phyloP scores from a whole-genome alignment of 2,329 filamentous ascomycete species.

The Sarocladiaceae sp. region DNA sequence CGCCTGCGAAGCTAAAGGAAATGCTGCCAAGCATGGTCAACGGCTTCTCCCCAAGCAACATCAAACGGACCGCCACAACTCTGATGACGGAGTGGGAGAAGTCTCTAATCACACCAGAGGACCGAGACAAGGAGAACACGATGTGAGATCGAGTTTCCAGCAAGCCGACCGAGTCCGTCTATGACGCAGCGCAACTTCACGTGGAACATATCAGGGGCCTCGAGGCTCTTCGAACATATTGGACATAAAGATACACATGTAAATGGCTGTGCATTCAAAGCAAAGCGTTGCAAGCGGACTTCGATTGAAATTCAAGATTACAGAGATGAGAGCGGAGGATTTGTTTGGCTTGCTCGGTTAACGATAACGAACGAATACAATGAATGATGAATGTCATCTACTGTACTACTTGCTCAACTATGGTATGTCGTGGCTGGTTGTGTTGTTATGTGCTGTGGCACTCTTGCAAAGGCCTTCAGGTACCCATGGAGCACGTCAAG shows the following conservation, averaged over 20 bases:
- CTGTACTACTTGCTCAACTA: too few relatives aligned
- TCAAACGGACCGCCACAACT: slow-evolving; percentile 76
- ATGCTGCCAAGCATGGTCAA: slow-evolving; percentile 65
- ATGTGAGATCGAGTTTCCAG: background rate
- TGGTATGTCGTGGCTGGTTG: too few relatives aligned
- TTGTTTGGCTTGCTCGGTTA: slow-evolving; percentile 9
- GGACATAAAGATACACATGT: slow-evolving; percentile 3
- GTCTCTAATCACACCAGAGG: slow-evolving; percentile 26
- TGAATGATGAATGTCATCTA: slow-evolving; percentile 8
- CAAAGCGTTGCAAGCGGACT: slow-evolving; percentile 3
- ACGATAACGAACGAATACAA: slow-evolving; percentile 10
- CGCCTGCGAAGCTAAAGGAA: slow-evolving; percentile 41
- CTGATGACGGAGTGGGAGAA: slow-evolving; percentile 91
- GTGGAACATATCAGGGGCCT: background rate
- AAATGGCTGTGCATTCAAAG: slow-evolving; percentile 3
- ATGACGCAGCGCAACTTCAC: background rate
- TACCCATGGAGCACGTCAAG: too few relatives aligned
- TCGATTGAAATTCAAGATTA: too few relatives aligned
- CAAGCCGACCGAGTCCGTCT: background rate
- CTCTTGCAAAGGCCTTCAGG: too few relatives aligned
- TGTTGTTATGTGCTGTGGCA: too few relatives aligned
- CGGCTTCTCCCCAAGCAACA: slow-evolving; percentile 65
- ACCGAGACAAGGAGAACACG: slow-evolving; percentile 26
- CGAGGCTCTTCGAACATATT: slow-evolving; percentile 1
- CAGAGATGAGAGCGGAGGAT: too few relatives aligned